phyloP scores from a whole-genome alignment of 2,329 filamentous ascomycete species.

The Trichoderma sp. region DNA sequence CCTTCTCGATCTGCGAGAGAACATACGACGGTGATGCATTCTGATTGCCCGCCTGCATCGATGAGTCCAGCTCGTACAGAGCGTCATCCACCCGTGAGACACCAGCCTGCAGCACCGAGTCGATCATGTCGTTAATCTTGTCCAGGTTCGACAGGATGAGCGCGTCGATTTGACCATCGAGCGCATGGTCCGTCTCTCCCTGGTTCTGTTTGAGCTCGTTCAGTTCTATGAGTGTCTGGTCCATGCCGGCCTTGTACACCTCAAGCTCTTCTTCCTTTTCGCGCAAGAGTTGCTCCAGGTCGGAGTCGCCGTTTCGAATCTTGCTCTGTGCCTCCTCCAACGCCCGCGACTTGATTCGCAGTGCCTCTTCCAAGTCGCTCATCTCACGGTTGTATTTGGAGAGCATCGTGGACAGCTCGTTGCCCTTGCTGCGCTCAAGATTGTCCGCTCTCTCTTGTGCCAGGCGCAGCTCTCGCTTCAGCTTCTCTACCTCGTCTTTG shows the following conservation, averaged over 20 bases:
- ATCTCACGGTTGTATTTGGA: conserved; percentile 97
- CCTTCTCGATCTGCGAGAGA: conserved; percentile 95
- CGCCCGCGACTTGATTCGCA: conserved; percentile 83
- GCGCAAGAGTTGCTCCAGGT: conserved; percentile 80
- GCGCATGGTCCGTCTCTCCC: conserved; percentile 73
- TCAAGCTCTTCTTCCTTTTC: conserved; percentile 98
- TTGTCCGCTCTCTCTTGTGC: conserved; percentile 91
- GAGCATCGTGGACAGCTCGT: conserved; percentile 90
- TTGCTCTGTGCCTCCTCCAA: conserved; percentile 82
- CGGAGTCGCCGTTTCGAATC: conserved; percentile 77
- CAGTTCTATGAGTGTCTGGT: conserved; percentile 89
- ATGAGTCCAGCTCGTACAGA: conserved; percentile 93
- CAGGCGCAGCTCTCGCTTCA: conserved; percentile 90
- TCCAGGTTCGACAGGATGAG: conserved; percentile 82
- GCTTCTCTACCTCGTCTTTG: conserved; percentile 91
- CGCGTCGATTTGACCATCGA: conserved; percentile 89
- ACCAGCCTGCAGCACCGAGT: conserved; percentile 90
- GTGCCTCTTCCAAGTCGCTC: conserved; percentile 90
- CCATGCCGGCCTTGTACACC: conserved; percentile 97
- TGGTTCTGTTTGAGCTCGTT: conserved; percentile 81
- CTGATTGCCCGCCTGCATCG: conserved; percentile 98
- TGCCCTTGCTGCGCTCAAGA: conserved; percentile 88
- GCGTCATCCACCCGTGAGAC: conserved; percentile 95
- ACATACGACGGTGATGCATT: conserved; percentile 95
- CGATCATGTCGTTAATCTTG: conserved; percentile 97